phyloP scores from a whole-genome alignment of 164 flowering plant species.

The Vitis riparia region DNA sequence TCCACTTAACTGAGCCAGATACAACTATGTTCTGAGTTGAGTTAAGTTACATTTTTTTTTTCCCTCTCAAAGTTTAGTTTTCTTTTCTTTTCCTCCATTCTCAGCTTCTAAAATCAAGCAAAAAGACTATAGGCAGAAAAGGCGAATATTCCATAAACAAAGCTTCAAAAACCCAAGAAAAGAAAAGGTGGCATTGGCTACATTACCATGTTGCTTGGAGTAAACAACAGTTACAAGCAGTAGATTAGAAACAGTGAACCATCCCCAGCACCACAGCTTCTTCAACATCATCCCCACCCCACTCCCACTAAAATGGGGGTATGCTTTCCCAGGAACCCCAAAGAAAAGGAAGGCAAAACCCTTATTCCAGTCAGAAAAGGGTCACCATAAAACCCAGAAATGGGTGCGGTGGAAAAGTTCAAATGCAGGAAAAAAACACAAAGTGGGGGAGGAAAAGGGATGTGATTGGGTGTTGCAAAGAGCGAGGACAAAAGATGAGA shows the following conservation, averaged over 20 bases:
- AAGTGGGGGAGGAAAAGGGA: neutral
- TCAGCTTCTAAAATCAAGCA: neutral
- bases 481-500: conserved; percentile 4
- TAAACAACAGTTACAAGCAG: conserved; percentile 29
- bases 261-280: conserved; percentile 23
- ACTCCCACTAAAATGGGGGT: neutral
- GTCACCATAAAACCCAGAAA: neutral
- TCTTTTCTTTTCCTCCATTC: too few species aligned
- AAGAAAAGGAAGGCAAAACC: conserved; percentile 1
- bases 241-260: conserved; percentile 24
- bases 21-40: too few species aligned
- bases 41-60: too few species aligned
- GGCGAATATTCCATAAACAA: neutral
- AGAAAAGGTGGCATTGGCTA: neutral
- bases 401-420: neutral
- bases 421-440: conserved; percentile 6
- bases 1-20: too few species aligned
- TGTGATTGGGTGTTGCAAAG: neutral
- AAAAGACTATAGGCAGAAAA: neutral
- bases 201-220: conserved; percentile 49
- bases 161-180: neutral
- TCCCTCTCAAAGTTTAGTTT: too few species aligned
- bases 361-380: conserved; percentile 1
- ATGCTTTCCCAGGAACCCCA: neutral
- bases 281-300: conserved; percentile 19